Conservation (phyloP, 441 rosid genomes). For the Bocquillonia castaneifolia region DNA sequence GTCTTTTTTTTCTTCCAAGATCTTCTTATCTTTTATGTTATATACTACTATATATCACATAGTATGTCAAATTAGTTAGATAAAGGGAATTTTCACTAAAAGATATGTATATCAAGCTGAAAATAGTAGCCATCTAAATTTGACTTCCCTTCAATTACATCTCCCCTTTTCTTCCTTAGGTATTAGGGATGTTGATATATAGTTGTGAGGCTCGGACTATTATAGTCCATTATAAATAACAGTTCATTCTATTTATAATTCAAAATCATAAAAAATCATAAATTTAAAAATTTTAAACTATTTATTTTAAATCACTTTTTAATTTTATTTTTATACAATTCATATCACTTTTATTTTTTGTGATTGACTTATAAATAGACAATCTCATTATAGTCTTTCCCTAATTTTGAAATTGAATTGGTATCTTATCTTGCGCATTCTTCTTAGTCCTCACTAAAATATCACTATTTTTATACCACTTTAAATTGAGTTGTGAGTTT, state of each 20-base stretch:
- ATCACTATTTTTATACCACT: neutral
- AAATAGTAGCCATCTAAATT: neutral
- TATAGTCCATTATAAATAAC: no score
- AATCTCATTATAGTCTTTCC: no score
- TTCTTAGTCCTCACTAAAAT: neutral
- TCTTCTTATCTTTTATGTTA: neutral
- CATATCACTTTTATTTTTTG: no score
- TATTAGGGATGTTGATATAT: neutral
- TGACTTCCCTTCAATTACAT: neutral
- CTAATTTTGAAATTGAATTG: neutral
- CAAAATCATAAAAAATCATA: no score
- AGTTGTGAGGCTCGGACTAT: no score
- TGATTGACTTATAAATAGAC: no score
- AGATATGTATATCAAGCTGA: neutral
- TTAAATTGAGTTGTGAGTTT: neutral
- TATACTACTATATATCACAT: no score
- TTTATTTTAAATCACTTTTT: no score
- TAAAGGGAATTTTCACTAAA: conserved; percentile 7
- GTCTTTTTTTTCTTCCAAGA: neutral
- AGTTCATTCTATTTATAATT: no score
- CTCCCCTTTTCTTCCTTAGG: neutral
- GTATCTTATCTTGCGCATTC: neutral
- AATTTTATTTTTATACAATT: no score
- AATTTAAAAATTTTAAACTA: no score
- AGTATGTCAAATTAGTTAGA: conserved; percentile 11